phyloP scores from a whole-genome alignment of 169 alveolate genomes.

The Cryptosporidium ryanae region DNA sequence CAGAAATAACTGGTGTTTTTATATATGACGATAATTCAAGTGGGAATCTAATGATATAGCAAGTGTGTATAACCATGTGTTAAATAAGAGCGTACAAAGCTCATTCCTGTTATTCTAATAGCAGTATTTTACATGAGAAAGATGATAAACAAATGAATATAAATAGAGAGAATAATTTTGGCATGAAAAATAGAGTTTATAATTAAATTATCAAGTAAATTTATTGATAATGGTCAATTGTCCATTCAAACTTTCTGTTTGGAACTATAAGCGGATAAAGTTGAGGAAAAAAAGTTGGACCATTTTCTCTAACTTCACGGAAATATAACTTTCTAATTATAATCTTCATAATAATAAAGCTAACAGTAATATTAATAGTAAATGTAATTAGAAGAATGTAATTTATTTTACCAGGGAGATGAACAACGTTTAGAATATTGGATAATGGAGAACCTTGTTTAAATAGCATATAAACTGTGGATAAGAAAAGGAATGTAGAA shows the following conservation, averaged over 20 bases:
- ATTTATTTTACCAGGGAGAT: conserved; percentile 26
- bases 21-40: too few relatives aligned
- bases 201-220: too few relatives aligned
- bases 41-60: too few relatives aligned
- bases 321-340: background rate
- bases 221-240: conserved; percentile 6
- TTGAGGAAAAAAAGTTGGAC: conserved; percentile 65
- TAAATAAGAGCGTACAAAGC: too few relatives aligned
- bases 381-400: conserved; percentile 21
- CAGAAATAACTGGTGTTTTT: too few relatives aligned
- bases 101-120: too few relatives aligned
- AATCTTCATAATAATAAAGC: conserved; percentile 21
- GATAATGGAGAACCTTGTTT: conserved; percentile 10
- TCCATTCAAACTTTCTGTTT: conserved; percentile 54
- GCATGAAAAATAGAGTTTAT: too few relatives aligned
- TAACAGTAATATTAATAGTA: background rate
- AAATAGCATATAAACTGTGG: conserved; percentile 13
- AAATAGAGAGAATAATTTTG: too few relatives aligned
- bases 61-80: too few relatives aligned
- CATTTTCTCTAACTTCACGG: conserved; percentile 28
- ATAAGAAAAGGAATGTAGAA: background rate
- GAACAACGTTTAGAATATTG: conserved; percentile 16
- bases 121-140: too few relatives aligned
- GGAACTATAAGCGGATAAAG: conserved; percentile 62
- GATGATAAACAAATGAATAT: too few relatives aligned